Evolutionary conservation across 495 filamentous ascomycete species (phyloP).

Genomic region (Rusavskia elegans): DNA sequence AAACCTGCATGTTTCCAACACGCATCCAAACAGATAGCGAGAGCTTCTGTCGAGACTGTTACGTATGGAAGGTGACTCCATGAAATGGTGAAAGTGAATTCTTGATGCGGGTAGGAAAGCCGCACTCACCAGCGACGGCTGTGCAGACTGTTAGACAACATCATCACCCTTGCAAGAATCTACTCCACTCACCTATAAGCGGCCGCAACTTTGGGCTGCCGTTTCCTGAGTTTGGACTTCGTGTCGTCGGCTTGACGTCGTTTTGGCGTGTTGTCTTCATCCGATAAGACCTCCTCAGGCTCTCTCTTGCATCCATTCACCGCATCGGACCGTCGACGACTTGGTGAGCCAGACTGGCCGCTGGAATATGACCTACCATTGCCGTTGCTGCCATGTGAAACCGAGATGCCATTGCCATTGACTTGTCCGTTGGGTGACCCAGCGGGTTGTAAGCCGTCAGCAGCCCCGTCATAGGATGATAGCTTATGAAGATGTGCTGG

Average conservation of each 20-base stretch:
- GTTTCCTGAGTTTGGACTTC: slow-evolving; percentile 13
- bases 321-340: slow-evolving; percentile 5
- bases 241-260: slow-evolving; percentile 15
- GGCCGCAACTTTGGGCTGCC: slow-evolving; percentile 14
- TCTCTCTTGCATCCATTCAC: slow-evolving; percentile 8
- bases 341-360: slow-evolving; percentile 6
- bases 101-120: neutral
- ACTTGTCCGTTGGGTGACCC: neutral
- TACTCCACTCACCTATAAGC: slow-evolving; percentile 13
- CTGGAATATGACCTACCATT: neutral
- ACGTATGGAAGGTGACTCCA: neutral
- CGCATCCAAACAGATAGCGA: neutral
- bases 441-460: slow-evolving; percentile 5
- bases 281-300: slow-evolving; percentile 8
- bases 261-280: slow-evolving; percentile 9
- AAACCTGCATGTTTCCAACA: neutral
- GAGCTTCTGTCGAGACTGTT: neutral
- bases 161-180: neutral
- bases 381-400: slow-evolving; percentile 2
- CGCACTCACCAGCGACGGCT: slow-evolving; percentile 16
- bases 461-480: slow-evolving; percentile 2
- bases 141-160: slow-evolving; percentile 5
- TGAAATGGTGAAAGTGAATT: neutral
- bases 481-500: slow-evolving; percentile 2
- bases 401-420: neutral